Evolutionary conservation across 345 rosid species (phyloP).

Genomic region (Camelina sativa): DNA sequence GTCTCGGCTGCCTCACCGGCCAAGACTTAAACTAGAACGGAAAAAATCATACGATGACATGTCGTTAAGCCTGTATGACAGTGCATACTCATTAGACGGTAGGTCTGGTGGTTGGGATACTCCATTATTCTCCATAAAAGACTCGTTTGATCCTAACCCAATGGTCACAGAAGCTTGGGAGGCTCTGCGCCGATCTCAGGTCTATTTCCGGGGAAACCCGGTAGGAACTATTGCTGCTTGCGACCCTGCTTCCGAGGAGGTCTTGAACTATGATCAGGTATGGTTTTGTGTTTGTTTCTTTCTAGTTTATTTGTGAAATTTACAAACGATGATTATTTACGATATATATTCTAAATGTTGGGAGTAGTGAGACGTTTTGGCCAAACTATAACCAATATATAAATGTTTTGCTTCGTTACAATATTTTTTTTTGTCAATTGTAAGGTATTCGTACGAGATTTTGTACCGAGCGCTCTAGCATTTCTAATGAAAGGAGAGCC

Average conservation of each 20-base stretch:
- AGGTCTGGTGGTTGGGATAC: constrained; percentile 66
- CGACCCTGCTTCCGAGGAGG: constrained; percentile 93
- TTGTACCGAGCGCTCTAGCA: constrained; percentile 85
- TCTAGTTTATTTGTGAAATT: background rate
- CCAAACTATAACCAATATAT: no score
- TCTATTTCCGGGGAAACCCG: constrained; percentile 71
- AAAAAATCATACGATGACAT: constrained; percentile 85
- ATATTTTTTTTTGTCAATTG: background rate
- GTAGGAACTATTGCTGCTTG: constrained; percentile 84
- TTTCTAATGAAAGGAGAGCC: constrained; percentile 83
- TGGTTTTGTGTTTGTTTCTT: constrained; percentile 2
- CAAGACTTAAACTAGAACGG: constrained; percentile 76
- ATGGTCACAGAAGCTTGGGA: constrained; percentile 96
- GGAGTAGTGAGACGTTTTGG: no score
- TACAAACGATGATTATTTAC: no score
- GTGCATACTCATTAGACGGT: constrained; percentile 38
- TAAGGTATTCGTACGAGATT: constrained; percentile 81
- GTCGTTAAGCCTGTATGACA: constrained; percentile 71
- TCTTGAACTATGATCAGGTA: constrained; percentile 95
- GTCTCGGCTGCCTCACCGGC: constrained; percentile 70
- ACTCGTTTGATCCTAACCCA: constrained; percentile 78
- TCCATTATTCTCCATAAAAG: constrained; percentile 62
- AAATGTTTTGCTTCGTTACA: background rate
- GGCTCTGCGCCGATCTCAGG: constrained; percentile 67
- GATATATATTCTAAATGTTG: no score